Percentiles rank a stretch among this genome's conserved stretches.
These are phyloP conservation scores for Apiospora saccharicola DNA, from an alignment of 2,329 filamentous ascomycete species.

Conservation along the genomic window DNA sequence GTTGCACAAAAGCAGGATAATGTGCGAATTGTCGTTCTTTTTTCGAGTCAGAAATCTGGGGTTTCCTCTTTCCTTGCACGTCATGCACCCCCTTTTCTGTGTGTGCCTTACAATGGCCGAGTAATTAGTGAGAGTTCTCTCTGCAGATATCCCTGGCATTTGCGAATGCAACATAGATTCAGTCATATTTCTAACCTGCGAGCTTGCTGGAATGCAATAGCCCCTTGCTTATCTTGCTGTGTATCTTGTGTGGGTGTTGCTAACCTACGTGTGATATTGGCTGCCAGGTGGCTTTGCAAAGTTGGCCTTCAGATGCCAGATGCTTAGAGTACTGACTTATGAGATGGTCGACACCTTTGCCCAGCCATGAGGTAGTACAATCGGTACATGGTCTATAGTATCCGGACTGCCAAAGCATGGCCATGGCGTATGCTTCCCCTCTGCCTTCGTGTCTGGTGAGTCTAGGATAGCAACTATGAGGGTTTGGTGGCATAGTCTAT, in stretches of 20 bases:
- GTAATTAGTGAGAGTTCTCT: background rate
- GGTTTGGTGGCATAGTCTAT: background rate
- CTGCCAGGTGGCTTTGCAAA: background rate
- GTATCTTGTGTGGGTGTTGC: background rate
- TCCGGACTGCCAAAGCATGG: no score
- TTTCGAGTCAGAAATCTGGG: slow-evolving; percentile 1
- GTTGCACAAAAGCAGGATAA: slow-evolving; percentile 21
- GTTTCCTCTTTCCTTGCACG: slow-evolving; percentile 14
- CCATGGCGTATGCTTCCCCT: no score
- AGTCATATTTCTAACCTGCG: no score
- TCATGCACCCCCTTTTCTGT: background rate
- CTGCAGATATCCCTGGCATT: slow-evolving; percentile 13
- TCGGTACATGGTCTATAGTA: no score
- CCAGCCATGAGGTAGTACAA: no score
- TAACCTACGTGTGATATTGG: background rate
- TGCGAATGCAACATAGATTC: background rate
- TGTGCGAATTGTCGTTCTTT: background rate
- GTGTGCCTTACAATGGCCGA: background rate
- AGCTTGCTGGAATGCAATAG: background rate
- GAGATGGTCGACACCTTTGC: no score
- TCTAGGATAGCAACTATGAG: background rate
- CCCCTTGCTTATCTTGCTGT: background rate
- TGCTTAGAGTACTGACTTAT: no score
- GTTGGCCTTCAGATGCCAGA: no score
- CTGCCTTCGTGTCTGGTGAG: no score